Conservation (phyloP, 176 grass and related monocot species). For the Musa troglodytarum region DNA sequence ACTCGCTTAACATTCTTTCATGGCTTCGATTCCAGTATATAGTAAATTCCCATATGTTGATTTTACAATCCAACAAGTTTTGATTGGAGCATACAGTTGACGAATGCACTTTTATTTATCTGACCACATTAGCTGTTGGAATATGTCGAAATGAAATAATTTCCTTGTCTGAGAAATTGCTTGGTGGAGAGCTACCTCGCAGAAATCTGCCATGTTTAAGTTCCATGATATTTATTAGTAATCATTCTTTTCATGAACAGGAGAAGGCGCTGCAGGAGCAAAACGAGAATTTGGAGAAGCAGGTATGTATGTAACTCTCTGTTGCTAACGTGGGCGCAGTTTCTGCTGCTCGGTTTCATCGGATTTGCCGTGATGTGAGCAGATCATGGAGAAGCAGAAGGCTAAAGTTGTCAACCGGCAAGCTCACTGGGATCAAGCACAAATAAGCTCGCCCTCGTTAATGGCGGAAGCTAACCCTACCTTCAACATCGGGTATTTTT, state of each 20-base stretch:
- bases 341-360: not conserved
- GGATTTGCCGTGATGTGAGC: not conserved
- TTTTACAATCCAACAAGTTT: too few relatives aligned
- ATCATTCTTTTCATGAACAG: not conserved
- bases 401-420: not conserved
- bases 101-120: too few relatives aligned
- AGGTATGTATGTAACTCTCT: not conserved
- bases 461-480: not conserved
- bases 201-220: too few relatives aligned
- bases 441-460: not conserved
- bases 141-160: too few relatives aligned
- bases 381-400: slow-evolving; percentile 4
- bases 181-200: too few relatives aligned
- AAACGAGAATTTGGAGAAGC: not conserved
- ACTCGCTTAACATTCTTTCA: too few relatives aligned
- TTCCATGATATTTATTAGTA: not conserved
- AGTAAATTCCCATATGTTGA: too few relatives aligned
- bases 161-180: too few relatives aligned
- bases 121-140: too few relatives aligned
- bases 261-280: slow-evolving; percentile 8
- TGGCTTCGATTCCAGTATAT: too few relatives aligned
- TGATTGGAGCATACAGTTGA: too few relatives aligned
- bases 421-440: not conserved
- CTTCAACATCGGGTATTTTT: not conserved
- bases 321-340: not conserved